Evolutionary conservation across 352 stramenopile species (phyloP), one percentile per base, ranked within the genome.

Genomic region (Phytophthora citricola): DNA sequence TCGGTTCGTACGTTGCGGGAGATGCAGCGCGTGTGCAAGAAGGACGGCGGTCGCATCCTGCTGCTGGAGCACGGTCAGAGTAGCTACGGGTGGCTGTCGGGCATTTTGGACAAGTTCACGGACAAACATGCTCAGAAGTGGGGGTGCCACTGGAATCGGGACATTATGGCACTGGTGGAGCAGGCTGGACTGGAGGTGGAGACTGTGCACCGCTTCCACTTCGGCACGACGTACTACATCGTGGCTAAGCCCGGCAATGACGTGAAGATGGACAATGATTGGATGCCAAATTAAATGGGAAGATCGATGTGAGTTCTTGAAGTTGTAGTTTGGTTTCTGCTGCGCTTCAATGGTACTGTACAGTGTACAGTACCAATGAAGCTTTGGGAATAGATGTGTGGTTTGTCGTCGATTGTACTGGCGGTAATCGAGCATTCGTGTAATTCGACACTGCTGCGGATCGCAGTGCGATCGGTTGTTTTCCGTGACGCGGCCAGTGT

Each of bases 141-240:
- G 97, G 97, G 97, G 22, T 99, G 95, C 64, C 87, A 97, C 47
- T 99, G 94, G 93, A 99, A 99, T 75, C 77, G 95, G 45, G 95
- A 99, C 71, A 98, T 99, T 43, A 74, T 97, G 47, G 69, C 66
- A 10, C 81, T 99, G 36, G 75, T 98, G 17, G 60, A 92, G 15
- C 46, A 89, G 20, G 81, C 93, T 0, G 92, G 90, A 7, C 79
- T 98, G 14, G 69, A 96, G 34, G 55, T 98, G 14, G 89, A 97
- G 69, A 92, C 83, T 5, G 52, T 97, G 43, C 68, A 85, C 55
- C 91, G 88, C 36, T 98, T 96, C 78, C 95, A 99, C 72, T 98
- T 99, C 75, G 96, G 95, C 46, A 99, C 95, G 46, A 99, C 96
- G 14, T 96, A 97, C 74, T 92, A 93, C 76, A 93, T 96, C 55